These are phyloP conservation scores for Eucalyptus paniculata DNA, from an alignment of 345 rosid species.

Conservation along the genomic window DNA sequence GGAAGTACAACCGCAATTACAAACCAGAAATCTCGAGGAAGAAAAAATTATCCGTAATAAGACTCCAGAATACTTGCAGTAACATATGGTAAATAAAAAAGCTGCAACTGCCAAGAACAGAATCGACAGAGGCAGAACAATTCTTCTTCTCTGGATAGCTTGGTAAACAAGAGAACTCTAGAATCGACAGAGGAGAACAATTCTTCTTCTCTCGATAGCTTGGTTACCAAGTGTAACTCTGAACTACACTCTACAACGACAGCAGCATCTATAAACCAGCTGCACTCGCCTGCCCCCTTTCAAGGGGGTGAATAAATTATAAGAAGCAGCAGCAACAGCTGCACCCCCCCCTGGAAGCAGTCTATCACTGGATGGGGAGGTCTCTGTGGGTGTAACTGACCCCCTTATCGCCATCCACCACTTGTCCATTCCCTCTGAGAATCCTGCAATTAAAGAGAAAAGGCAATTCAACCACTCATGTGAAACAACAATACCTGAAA, in stretches of 20 bases:
- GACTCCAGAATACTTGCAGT: background rate
- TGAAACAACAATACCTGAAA: background rate
- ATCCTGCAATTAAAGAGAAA: constrained; percentile 41
- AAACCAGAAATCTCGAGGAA: background rate
- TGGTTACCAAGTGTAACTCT: background rate
- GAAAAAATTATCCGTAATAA: background rate
- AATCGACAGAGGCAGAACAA: background rate
- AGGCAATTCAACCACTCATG: background rate
- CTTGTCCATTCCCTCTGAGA: constrained; percentile 86
- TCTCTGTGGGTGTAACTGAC: constrained; percentile 65
- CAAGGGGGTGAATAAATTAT: background rate
- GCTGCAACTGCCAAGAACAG: background rate
- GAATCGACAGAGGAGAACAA: background rate
- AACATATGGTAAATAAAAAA: background rate
- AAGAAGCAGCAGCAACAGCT: background rate
- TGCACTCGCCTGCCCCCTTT: background rate
- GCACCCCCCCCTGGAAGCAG: background rate
- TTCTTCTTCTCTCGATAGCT: background rate
- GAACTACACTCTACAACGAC: background rate
- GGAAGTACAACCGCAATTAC: background rate
- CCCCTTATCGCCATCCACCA: constrained; percentile 85
- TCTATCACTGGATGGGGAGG: constrained; percentile 14
- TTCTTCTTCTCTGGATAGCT: background rate
- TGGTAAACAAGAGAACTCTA: background rate
- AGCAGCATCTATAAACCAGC: background rate